Percentiles rank a stretch among this genome's conserved stretches.
These are phyloP conservation scores for Crepidotus variabilis DNA, from an alignment of 768 basidiomycete species.

Conservation along the genomic window DNA sequence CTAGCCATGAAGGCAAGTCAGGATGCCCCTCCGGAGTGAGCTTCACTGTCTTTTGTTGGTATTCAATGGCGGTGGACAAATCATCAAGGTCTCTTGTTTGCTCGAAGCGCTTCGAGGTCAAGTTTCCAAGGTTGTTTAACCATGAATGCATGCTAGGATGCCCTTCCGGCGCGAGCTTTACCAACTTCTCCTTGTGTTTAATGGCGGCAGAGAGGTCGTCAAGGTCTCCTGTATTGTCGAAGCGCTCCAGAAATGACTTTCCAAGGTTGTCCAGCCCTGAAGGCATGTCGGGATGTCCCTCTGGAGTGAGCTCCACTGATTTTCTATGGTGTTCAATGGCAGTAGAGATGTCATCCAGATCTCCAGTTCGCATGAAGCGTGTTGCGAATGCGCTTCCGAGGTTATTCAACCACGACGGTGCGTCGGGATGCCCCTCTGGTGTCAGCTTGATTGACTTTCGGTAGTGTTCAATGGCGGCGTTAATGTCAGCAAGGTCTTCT, in stretches of 20 bases:
- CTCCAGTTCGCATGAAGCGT: neutral
- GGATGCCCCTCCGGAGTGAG: neutral
- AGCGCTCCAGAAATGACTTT: neutral
- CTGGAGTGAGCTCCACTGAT: neutral
- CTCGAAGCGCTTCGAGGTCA: neutral
- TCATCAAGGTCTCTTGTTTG: neutral
- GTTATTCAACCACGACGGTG: too few relatives aligned
- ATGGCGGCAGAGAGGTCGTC: neutral
- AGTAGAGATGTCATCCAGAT: neutral
- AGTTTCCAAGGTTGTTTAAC: neutral
- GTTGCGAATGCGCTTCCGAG: too few relatives aligned
- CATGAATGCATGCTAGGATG: neutral
- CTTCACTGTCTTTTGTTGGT: neutral
- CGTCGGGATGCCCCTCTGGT: too few relatives aligned
- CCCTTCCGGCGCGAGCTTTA: neutral
- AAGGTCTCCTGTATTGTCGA: neutral
- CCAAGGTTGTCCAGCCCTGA: neutral
- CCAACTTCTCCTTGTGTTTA: neutral
- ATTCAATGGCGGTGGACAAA: neutral
- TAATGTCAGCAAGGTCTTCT: too few relatives aligned
- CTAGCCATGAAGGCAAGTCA: neutral
- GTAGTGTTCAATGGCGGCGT: too few relatives aligned
- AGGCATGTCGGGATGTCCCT: neutral
- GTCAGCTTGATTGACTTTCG: too few relatives aligned
- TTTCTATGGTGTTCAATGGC: neutral